Base-by-base conservation (phyloP, 805 yeast genomes). In the Ogataea populi-albae region DNA sequence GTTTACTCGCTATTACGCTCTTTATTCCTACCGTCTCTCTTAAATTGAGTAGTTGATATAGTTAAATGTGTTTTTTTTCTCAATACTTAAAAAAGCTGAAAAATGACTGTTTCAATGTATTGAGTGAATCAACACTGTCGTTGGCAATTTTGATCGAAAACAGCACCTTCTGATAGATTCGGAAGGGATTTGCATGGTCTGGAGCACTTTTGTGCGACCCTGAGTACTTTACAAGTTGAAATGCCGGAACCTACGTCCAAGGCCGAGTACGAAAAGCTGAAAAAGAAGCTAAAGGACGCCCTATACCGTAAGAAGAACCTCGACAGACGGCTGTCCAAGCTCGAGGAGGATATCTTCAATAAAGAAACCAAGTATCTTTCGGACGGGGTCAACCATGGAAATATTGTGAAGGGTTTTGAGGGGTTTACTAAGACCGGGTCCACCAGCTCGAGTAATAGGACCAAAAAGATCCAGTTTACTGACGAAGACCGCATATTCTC, bases 401-500 rank as follows among this genome's bases (percentile, higher is more conserved):
- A 86, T 57, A 81, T 91, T 18, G 83, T 87, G n/a, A 82, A 83
- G 45, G 98, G 98, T 1, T 89, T 88, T 51, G 96, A 89, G 32
- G 82, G 77, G 49, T 83, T 85, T 52, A 69, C 81, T 32, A 84
- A 82, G 46, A 38, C 38, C 22, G 41, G 41, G 3, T 41, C 51
- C 1, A 28, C 46, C 12, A 60, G 65, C 17, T 52, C 62, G 3
- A 27, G 52, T 1, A 50, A 69, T n/a, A 44, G 54, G 20, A 68
- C 66, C 60, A 69, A 72, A 53, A 68, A 77, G 61, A 64, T 73
- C 40, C 55, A 69, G 34, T 73, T 74, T 62, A 66, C 79, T 0
- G 91, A 85, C 43, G 84, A 81, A 23, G 96, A 87, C 51, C 76
- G 94, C 31, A 75, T 87, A 4, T 87, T 87, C 60, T 80, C 89